Base-by-base conservation (phyloP, 139 green algal genomes). In the Chlamydomonas sp. region DNA sequence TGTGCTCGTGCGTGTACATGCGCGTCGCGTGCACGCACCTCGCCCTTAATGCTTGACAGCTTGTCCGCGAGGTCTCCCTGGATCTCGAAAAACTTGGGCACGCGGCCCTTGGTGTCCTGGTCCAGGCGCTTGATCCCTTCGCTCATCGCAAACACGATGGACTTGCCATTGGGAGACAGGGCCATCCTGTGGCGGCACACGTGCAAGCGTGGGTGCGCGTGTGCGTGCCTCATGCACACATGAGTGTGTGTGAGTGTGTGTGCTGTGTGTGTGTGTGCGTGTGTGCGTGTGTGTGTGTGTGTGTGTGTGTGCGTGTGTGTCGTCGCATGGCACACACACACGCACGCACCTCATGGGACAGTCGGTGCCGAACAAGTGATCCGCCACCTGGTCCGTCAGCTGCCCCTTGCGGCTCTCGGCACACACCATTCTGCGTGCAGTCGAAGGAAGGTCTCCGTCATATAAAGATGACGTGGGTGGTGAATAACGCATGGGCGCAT, bases 371-470 rank as follows among this genome's bases (percentile, higher is more conserved):
- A 81, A 81, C 8, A 59, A 43, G 34, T 34, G 67, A 24, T 81
- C 76, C 3, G 37, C 76, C 2, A 66, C 63, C 35, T 81, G 76
- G 33, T 81, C 76, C 13, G 76, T 81, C 0, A 81, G 50, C 5
- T 34, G 5, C 0, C 71, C 71, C 26, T 31, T 34, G 0, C 62
- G 47, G 2, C 58, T 60, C 34, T 75, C 62, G 3, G 76, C 76
- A 50, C 66, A 73, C 13, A 81, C 71, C 4, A 81, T 30, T 3
- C 71, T 76, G 58, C 37, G 38, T 29, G 26, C n/a, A 33, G 26
- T 34, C 10, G 22, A n/a, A n/a, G n/a, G n/a, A n/a, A n/a, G n/a
- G n/a, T n/a, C n/a, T n/a, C n/a, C n/a, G n/a, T n/a, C n/a, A n/a
- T n/a, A n/a, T n/a, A n/a, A n/a, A n/a, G n/a, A n/a, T n/a, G n/a